A percentile compares a stretch with the other conserved stretches of the same genome.
phyloP scores from a whole-genome alignment of 768 basidiomycete species.

The Rhodotorula kratochvilovae region DNA sequence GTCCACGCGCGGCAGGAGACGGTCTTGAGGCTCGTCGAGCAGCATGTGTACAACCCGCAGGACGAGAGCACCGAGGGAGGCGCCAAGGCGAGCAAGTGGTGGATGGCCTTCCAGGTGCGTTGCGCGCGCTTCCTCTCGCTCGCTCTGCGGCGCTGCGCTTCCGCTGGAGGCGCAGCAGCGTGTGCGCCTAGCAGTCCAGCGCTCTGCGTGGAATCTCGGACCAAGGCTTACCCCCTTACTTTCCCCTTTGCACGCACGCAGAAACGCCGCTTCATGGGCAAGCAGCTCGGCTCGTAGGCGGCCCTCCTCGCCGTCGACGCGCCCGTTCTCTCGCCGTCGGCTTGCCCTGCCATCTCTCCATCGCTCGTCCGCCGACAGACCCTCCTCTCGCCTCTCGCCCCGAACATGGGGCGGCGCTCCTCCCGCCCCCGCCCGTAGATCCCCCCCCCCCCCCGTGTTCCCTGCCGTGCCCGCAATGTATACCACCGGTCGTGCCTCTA shows the following conservation, averaged over 20 bases:
- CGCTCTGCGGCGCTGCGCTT: not conserved
- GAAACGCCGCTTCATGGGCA: conserved; percentile 44
- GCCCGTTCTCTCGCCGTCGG: too few relatives aligned
- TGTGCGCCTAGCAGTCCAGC: too few relatives aligned
- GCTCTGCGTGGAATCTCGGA: too few relatives aligned
- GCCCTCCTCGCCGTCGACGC: not conserved
- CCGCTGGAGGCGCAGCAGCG: too few relatives aligned
- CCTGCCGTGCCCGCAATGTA: conserved; percentile 1
- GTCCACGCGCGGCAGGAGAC: conserved; percentile 90
- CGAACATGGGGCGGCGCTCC: too few relatives aligned
- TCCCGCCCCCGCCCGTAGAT: too few relatives aligned
- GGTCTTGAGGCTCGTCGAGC: conserved; percentile 73
- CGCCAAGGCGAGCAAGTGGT: conserved; percentile 97
- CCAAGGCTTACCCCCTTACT: too few relatives aligned
- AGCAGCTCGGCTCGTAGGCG: conserved; percentile 15
- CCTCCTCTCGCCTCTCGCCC: not conserved
- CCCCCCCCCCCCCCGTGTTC: not conserved
- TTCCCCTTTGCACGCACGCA: not conserved
- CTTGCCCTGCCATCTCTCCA: not conserved
- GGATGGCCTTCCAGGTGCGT: conserved; percentile 81
- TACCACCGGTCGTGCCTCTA: not conserved
- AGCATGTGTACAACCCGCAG: conserved; percentile 60
- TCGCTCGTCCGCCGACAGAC: not conserved
- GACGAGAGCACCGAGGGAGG: conserved; percentile 60
- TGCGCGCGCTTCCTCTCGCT: not conserved